A percentile compares a stretch with the other conserved stretches of the same genome.
These are phyloP conservation scores for Globisporangium barbulae DNA, from an alignment of 352 stramenopile species.

Conservation along the genomic window DNA sequence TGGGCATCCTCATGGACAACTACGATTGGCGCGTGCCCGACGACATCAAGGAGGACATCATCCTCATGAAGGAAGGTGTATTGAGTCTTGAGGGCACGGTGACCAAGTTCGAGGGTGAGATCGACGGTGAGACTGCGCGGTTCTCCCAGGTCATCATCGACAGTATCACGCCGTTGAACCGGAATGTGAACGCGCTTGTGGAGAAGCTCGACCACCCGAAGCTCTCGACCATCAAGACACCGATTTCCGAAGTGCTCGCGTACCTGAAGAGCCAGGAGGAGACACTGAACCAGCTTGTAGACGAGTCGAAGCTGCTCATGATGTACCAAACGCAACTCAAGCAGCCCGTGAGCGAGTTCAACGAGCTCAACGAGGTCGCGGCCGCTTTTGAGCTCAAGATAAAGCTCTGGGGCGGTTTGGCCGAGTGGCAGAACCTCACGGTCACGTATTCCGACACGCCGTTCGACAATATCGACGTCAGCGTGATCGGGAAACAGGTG, in stretches of 20 bases:
- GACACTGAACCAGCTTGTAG: constrained; percentile 63
- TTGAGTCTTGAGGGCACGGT: constrained; percentile 87
- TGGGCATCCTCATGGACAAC: constrained; percentile 90
- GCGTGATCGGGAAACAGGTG: constrained; percentile 86
- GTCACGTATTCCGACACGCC: constrained; percentile 70
- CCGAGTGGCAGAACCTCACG: constrained; percentile 84
- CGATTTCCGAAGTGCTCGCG: constrained; percentile 70
- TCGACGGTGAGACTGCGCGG: constrained; percentile 89
- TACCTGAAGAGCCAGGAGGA: constrained; percentile 75
- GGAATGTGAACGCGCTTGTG: constrained; percentile 60
- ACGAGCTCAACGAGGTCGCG: constrained; percentile 84
- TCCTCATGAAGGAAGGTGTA: constrained; percentile 93
- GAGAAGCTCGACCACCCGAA: constrained; percentile 85
- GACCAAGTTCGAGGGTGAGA: constrained; percentile 86
- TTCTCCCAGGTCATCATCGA: constrained; percentile 91
- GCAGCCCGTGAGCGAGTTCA: constrained; percentile 87
- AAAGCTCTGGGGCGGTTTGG: constrained; percentile 86
- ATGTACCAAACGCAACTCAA: constrained; percentile 89
- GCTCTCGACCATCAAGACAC: constrained; percentile 69
- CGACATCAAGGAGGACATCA: constrained; percentile 91
- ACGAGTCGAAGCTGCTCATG: constrained; percentile 81
- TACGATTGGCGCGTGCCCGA: constrained; percentile 91
- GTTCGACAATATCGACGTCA: constrained; percentile 90
- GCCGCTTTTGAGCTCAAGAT: constrained; percentile 89
- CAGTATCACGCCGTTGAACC: constrained; percentile 76